Base-by-base conservation (phyloP, 805 yeast genomes). In the Cyberlindnera galapagoensis region DNA sequence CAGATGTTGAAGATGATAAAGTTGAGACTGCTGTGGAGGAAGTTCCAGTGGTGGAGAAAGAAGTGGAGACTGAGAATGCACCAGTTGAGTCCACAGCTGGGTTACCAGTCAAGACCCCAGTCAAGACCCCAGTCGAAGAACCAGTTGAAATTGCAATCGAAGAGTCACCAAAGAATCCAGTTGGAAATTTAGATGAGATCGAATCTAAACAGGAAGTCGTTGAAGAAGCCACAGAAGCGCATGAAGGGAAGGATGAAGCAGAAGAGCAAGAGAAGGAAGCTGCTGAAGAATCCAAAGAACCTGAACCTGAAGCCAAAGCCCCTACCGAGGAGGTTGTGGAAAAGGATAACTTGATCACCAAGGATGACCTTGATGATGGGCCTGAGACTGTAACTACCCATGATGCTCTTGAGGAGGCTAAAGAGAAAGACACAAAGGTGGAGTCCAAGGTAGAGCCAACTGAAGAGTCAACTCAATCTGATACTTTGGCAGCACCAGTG, bases 161-260 rank as follows among this genome's bases (percentile, higher is more conserved):
- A n/a, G n/a, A n/a, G n/a, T n/a, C 5, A 13, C 12, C 4, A 14
- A 9, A 34, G 21, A 21, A 17, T n/a, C 30, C 7, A 6, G 27
- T 15, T 16, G 8, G 11, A 29, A 12, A 9, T 17, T 3, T 10
- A 9, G 21, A 25, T 18, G 20, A 18, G 6, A 3, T n/a, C 14
- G 35, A 25, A 16, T 32, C 31, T 17, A 31, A 20, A 3, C 41
- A 40, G 27, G 43, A 26, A 12, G 44, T 21, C 7, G 23, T 31
- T 30, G 39, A 24, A 30, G 21, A 5, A n/a, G 8, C 14, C 17
- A n/a, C 15, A 16, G 26, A 11, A 2, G 26, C 11, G 21, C 16
- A 22, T 10, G 32, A 29, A n/a, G 22, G 21, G 23, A 15, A 21
- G 20, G 29, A 27, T 2, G 15, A 19, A 3, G 30, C 11, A 5